Conservation (phyloP, 495 filamentous ascomycete genomes). For the Elasticomyces elasticus region DNA sequence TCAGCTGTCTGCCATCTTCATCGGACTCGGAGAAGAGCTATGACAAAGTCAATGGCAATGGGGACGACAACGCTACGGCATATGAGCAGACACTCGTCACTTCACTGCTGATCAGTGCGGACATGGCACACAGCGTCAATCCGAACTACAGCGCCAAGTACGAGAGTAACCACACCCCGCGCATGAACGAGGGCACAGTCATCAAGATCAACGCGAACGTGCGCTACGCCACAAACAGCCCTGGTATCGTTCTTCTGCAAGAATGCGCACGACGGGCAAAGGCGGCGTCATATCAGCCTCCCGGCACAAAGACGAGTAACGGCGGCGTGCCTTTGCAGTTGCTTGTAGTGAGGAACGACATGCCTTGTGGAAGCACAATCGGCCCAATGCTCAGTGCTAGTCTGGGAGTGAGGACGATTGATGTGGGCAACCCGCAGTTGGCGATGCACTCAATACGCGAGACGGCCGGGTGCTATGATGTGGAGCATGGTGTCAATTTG, state of each 20-base stretch:
- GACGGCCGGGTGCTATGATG: conserved; percentile 76
- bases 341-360: conserved; percentile 94
- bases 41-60: conserved; percentile 34
- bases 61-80: conserved; percentile 55
- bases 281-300: conserved; percentile 27
- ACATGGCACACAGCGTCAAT: conserved; percentile 93
- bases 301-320: conserved; percentile 14
- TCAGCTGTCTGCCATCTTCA: conserved; percentile 63
- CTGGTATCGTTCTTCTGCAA: conserved; percentile 84
- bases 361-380: conserved; percentile 87
- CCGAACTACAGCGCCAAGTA: conserved; percentile 91
- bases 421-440: conserved; percentile 91
- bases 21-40: conserved; percentile 43
- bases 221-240: conserved; percentile 89
- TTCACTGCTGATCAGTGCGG: conserved; percentile 92
- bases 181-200: conserved; percentile 92
- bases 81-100: conserved; percentile 87
- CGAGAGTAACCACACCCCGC: conserved; percentile 77
- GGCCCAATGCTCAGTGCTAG: conserved; percentile 86
- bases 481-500: conserved; percentile 74
- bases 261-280: conserved; percentile 65
- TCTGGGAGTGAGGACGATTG: conserved; percentile 76
- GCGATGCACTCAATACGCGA: conserved; percentile 97
- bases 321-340: conserved; percentile 73
- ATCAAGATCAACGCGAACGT: conserved; percentile 98